Evolutionary conservation across 306 rosid species (phyloP), one percentile per base, ranked within the genome.

Genomic region (Betula pendula): DNA sequence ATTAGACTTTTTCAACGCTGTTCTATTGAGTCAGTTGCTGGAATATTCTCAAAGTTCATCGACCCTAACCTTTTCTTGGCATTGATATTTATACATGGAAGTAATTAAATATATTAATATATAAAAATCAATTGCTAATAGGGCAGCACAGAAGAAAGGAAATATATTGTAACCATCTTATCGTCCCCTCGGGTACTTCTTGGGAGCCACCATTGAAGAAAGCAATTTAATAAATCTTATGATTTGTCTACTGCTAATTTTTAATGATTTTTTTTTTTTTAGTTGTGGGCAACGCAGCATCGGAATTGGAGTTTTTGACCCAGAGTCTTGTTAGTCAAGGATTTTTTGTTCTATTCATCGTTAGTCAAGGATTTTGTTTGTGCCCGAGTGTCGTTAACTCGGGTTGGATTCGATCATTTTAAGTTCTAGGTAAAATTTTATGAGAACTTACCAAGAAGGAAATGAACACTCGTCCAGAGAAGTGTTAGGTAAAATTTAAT

Each of bases 361-460:
- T 60, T 60, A 16, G 70, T n/a, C 25, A 38, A 38, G 47, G 70
- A 35, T 65, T 65, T 65, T 65, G 70, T 65, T 10, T 38, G 48
- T 38, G 48, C 38, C 27, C 29, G 5, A 1, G 70, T 66, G 70
- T 66, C 70, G 40, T 66, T n/a, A 16, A 19, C 10, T 62, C 14
- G 16, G 49, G 15, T 13, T 45, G 4, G 15, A 45, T 45, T 11
- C 49, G 14, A 45, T 13, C 49, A 0, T 10, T 10, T 45, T 45
- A 8, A 8, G 48, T 44, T 44, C 40, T 4, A 35, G 40, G 40
- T 0, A 35, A 35, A 35, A 35, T 35, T 31, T 31, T 31, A 4
- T 31, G 35, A 4, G 2, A 31, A 31, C 35, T 0, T 35, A 35
- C 40, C 40, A 35, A 35, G 40, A 35, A 3, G 40, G 40, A 35